Evolutionary conservation across 805 yeast species (phyloP), one percentile per base, ranked within the genome.

Genomic region (Wickerhamiella hasegawae): DNA sequence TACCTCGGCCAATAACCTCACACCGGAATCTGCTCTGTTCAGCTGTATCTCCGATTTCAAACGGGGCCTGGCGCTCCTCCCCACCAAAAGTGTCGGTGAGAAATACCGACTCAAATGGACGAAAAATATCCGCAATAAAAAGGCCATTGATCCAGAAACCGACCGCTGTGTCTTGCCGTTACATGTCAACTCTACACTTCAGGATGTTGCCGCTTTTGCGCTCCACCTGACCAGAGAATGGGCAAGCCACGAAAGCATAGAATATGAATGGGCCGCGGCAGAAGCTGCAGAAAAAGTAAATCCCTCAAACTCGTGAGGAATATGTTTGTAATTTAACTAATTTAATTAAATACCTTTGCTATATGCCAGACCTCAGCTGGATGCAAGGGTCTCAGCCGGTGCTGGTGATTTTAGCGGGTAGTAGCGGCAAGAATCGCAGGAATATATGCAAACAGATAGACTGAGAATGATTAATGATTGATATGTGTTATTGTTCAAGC

Each of bases 151-250:
- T 19, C 65, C 65, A 3, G 31, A 45, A 17, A 46, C 45, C 25
- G 63, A 61, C 37, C 48, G 35, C 20, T 58, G 30, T 39, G 48
- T 41, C 24, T 42, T 62, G 28, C 66, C 66, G 2, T 44, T 61
- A 22, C 62, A 58, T 30, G 49, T 46, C 20, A 55, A 46, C 39
- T 51, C 63, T 5, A 42, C 58, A 4, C 35, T 60, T 8, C 58
- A 57, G 28, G 66, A 61, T 34, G 63, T 55, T 0, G 60, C 65
- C 2, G 61, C 65, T 4, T 52, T 59, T 36, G 59, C 57, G 10
- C 50, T 51, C 31, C 39, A 50, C n/a, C 34, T 59, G 18, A 47
- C 55, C 15, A 45, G 46, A 14, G 61, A 57, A 28, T 62, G 66
- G 66, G 54, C 58, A 2, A 37, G 39, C 11, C 34, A 34, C 15